Evolutionary conservation across 2,329 filamentous ascomycete species (phyloP).

Genomic region (Balansia obtecta): DNA sequence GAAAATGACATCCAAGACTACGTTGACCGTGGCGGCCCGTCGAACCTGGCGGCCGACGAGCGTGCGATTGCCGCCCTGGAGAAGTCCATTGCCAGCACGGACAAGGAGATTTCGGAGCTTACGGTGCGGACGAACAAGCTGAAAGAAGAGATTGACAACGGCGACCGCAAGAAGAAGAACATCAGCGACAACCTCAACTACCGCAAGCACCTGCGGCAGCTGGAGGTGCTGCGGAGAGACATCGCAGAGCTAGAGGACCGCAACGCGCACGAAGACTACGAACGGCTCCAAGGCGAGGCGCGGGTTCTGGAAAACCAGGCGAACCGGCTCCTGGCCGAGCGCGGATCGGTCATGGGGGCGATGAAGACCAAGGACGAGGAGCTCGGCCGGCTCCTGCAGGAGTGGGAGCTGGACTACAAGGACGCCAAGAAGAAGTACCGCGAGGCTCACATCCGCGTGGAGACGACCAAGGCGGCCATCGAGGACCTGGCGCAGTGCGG

Average conservation of each 20-base stretch:
- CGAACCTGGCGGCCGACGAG: conserved; percentile 56
- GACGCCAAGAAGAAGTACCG: conserved; percentile 71
- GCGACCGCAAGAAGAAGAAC: conserved; percentile 71
- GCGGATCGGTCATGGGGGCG: conserved; percentile 60
- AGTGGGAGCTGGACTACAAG: conserved; percentile 81
- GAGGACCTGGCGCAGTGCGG: conserved; percentile 79
- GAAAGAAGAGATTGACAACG: conserved; percentile 63
- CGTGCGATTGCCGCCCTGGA: conserved; percentile 58
- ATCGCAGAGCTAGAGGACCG: conserved; percentile 65
- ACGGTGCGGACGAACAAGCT: conserved; percentile 64
- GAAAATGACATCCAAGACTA: conserved; percentile 73
- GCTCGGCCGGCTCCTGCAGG: conserved; percentile 55
- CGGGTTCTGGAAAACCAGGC: conserved; percentile 52
- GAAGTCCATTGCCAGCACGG: conserved; percentile 48
- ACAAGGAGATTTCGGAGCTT: conserved; percentile 55
- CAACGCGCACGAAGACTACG: conserved; percentile 73
- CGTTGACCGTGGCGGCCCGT: conserved; percentile 59
- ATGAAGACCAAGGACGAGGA: conserved; percentile 80
- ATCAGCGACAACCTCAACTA: conserved; percentile 84
- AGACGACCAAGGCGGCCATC: conserved; percentile 83
- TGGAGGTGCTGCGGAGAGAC: conserved; percentile 55
- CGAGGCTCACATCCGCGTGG: conserved; percentile 78
- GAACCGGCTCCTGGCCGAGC: conserved; percentile 58
- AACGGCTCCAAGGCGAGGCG: conserved; percentile 60
- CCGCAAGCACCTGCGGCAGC: conserved; percentile 57